Percentiles rank a stretch among this genome's conserved stretches.
Conservation (phyloP, 2,329 filamentous ascomycete genomes). For the Cadophora gregata region DNA sequence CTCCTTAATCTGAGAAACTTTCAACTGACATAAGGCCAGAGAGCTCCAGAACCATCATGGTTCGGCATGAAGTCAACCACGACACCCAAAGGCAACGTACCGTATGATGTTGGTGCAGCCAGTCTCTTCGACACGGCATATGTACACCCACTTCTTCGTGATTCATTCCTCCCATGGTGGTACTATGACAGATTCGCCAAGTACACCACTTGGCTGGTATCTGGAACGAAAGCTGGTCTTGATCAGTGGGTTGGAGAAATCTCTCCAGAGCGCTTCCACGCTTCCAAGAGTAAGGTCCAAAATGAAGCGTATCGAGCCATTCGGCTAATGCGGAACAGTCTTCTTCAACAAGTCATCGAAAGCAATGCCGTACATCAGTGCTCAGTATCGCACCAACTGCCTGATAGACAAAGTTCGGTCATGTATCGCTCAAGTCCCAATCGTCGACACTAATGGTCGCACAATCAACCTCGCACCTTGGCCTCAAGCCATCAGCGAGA, state of each 20-base stretch:
- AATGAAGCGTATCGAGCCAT: background rate
- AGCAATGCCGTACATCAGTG: slow-evolving; percentile 52
- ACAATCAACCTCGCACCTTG: slow-evolving; percentile 53
- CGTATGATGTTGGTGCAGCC: slow-evolving; percentile 53
- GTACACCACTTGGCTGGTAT: slow-evolving; percentile 38
- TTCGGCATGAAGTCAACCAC: slow-evolving; percentile 24
- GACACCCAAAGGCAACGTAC: slow-evolving; percentile 43
- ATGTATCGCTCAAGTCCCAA: slow-evolving; percentile 48
- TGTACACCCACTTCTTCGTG: slow-evolving; percentile 53
- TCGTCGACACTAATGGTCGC: slow-evolving; percentile 48
- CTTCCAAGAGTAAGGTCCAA: slow-evolving; percentile 15
- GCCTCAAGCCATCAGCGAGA: slow-evolving; percentile 48
- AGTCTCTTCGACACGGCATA: slow-evolving; percentile 59
- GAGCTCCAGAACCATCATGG: slow-evolving; percentile 25
- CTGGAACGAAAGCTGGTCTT: slow-evolving; percentile 25
- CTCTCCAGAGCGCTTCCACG: slow-evolving; percentile 26
- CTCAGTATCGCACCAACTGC: slow-evolving; percentile 45
- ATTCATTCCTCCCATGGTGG: slow-evolving; percentile 51
- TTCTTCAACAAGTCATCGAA: slow-evolving; percentile 43
- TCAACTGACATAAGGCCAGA: slow-evolving; percentile 18
- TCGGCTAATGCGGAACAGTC: slow-evolving; percentile 1
- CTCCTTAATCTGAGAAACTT: background rate
- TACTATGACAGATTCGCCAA: slow-evolving; percentile 53
- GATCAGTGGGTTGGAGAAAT: slow-evolving; percentile 33
- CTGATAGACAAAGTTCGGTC: slow-evolving; percentile 47